phyloP scores from a whole-genome alignment of 2,329 filamentous ascomycete species.

The Monosporascus cannonballus region DNA sequence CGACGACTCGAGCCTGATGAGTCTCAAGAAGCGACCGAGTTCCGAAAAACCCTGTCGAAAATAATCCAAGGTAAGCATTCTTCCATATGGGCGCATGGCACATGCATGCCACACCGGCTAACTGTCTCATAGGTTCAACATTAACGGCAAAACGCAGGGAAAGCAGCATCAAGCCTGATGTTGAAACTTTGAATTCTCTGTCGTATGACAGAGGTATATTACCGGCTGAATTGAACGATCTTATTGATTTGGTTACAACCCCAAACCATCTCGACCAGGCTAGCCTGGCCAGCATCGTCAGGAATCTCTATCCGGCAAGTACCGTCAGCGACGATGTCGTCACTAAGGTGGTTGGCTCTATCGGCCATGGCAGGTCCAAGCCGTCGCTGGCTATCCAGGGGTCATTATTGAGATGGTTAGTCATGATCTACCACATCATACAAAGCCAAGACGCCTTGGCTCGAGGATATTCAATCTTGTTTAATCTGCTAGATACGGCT shows the following conservation, averaged over 20 bases:
- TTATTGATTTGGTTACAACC: constrained; percentile 61
- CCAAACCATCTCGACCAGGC: constrained; percentile 71
- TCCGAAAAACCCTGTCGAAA: constrained; percentile 13
- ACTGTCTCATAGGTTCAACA: constrained; percentile 42
- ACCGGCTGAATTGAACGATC: constrained; percentile 49
- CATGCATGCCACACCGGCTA: not conserved
- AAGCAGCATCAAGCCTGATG: constrained; percentile 54
- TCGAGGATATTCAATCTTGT: constrained; percentile 68
- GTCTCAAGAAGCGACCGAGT: constrained; percentile 2
- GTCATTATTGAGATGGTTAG: constrained; percentile 69
- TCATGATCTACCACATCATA: constrained; percentile 67
- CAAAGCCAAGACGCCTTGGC: constrained; percentile 58
- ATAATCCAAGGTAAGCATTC: constrained; percentile 18
- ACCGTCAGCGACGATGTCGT: constrained; percentile 55
- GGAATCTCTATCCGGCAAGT: constrained; percentile 68
- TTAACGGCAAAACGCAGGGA: constrained; percentile 60
- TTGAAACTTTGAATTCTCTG: constrained; percentile 56
- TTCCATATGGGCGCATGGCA: not conserved
- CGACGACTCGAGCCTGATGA: constrained; percentile 2
- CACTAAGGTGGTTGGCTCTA: constrained; percentile 60
- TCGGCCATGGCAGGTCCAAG: constrained; percentile 75
- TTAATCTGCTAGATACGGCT: constrained; percentile 76
- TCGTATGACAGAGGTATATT: constrained; percentile 65
- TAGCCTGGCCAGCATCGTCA: constrained; percentile 61
- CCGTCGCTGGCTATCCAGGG: constrained; percentile 66